Conservation (phyloP, 345 rosid species). For the Zanthoxylum bungeanum region DNA sequence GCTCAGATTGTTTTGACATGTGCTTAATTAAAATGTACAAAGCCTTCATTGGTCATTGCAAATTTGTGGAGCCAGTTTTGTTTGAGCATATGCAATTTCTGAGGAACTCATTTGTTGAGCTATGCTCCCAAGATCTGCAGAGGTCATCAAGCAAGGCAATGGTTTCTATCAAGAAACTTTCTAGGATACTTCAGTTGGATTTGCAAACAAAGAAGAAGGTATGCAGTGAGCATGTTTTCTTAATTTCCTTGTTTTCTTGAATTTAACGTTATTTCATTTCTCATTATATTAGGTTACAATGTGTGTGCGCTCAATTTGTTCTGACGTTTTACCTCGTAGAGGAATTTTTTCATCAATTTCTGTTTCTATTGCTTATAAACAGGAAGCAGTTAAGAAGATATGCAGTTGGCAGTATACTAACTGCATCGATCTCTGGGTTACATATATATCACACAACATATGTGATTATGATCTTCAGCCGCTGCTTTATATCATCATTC, state of each 20-base stretch:
- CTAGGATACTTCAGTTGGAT: conserved; percentile 66
- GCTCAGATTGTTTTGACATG: conserved; percentile 52
- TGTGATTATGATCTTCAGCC: conserved; percentile 67
- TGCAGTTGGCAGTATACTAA: conserved; percentile 77
- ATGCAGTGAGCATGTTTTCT: conserved; percentile 7
- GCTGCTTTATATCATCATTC: conserved; percentile 51
- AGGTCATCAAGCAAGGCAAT: conserved; percentile 62
- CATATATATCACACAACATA: conserved; percentile 51
- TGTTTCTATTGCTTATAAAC: conserved; percentile 33
- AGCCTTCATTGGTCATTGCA: conserved; percentile 64
- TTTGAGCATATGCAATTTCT: conserved; percentile 45
- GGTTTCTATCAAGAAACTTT: conserved; percentile 60
- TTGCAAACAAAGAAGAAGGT: conserved; percentile 80
- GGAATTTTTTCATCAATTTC: conserved; percentile 13
- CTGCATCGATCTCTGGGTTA: conserved; percentile 91
- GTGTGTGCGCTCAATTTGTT: background rate
- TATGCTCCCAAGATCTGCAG: conserved; percentile 80
- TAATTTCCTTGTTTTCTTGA: conserved; percentile 9
- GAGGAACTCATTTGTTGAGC: conserved; percentile 61
- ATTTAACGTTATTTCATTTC: conserved; percentile 5
- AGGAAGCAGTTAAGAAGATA: conserved; percentile 80
- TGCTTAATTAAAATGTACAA: conserved; percentile 66
- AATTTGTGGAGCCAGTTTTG: conserved; percentile 47
- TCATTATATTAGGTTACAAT: background rate
- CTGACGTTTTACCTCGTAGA: background rate